Conservation (phyloP, 192 early-diverging fungal species). For the Gryganskiella cystojenkinii region DNA sequence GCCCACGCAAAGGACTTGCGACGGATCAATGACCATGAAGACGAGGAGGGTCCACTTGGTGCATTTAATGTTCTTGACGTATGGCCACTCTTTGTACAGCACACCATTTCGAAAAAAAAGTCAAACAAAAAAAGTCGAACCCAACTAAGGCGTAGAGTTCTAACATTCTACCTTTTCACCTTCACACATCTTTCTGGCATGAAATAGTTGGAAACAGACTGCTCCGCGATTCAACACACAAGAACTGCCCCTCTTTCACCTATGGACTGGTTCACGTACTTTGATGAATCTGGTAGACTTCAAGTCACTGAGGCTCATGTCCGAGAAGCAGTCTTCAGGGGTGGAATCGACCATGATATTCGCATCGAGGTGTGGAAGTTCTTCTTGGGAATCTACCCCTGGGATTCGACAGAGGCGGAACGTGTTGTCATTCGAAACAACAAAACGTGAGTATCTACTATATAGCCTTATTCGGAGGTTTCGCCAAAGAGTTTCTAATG, state of each 20-base stretch:
- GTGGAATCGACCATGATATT: slow-evolving; percentile 84
- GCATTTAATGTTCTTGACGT: slow-evolving; percentile 49
- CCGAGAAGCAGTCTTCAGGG: slow-evolving; percentile 71
- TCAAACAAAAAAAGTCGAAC: too few species aligned
- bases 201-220: slow-evolving; percentile 55
- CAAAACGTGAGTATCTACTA: slow-evolving; percentile 59
- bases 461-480: background rate
- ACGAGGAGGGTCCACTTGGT: slow-evolving; percentile 36
- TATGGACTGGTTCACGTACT: slow-evolving; percentile 79
- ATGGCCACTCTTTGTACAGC: too few species aligned
- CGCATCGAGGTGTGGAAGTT: slow-evolving; percentile 92
- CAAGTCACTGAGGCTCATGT: slow-evolving; percentile 60
- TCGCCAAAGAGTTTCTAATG: background rate
- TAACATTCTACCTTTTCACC: too few species aligned
- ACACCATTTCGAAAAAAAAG: too few species aligned
- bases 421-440: slow-evolving; percentile 64
- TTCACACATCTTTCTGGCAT: too few species aligned
- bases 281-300: slow-evolving; percentile 67
- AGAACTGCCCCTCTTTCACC: slow-evolving; percentile 64
- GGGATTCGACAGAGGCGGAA: slow-evolving; percentile 80
- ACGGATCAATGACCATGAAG: slow-evolving; percentile 32
- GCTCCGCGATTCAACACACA: slow-evolving; percentile 58
- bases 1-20: slow-evolving; percentile 12
- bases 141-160: too few species aligned
- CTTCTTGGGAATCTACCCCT: slow-evolving; percentile 85